Percentiles rank a stretch among this genome's conserved stretches.
phyloP scores from a whole-genome alignment of 352 stramenopile species.

The Blastocystis sp. region DNA sequence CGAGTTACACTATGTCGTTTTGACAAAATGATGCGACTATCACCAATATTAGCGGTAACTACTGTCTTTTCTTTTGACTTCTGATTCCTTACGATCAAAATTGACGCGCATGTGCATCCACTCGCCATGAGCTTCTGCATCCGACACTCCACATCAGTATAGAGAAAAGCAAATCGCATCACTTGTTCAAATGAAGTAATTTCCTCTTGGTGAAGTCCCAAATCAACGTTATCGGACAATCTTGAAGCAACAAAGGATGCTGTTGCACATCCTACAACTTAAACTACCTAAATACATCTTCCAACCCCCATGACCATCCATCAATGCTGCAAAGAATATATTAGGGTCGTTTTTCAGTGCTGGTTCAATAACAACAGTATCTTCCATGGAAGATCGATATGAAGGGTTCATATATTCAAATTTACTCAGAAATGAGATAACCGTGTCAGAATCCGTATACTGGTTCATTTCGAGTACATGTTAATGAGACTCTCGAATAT shows the following conservation, averaged over 20 bases:
- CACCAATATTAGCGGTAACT: conserved; percentile 52
- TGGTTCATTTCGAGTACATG: not conserved
- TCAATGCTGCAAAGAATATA: conserved; percentile 20
- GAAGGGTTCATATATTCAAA: conserved; percentile 62
- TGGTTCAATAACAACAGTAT: conserved; percentile 15
- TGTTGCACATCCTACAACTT: conserved; percentile 33
- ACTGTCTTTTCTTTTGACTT: not conserved
- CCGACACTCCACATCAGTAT: conserved; percentile 49
- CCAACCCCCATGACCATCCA: conserved; percentile 65
- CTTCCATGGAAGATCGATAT: conserved; percentile 59
- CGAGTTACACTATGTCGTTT: not conserved
- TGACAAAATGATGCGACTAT: conserved; percentile 56
- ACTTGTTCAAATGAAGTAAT: conserved; percentile 21
- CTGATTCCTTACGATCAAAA: conserved; percentile 15
- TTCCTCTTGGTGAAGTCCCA: conserved; percentile 4
- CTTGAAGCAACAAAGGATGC: conserved; percentile 33
- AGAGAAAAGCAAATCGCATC: conserved; percentile 43
- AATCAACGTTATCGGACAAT: conserved; percentile 11
- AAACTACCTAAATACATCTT: not conserved
- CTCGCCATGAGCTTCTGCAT: conserved; percentile 47
- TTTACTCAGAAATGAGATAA: conserved; percentile 10
- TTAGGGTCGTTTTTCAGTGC: conserved; percentile 3
- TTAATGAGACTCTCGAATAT: not conserved
- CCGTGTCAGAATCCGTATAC: not conserved
- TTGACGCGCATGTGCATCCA: conserved; percentile 42